phyloP scores from a whole-genome alignment of 1,139 yeast species.

The Kurtzmaniella quercitrusa region DNA sequence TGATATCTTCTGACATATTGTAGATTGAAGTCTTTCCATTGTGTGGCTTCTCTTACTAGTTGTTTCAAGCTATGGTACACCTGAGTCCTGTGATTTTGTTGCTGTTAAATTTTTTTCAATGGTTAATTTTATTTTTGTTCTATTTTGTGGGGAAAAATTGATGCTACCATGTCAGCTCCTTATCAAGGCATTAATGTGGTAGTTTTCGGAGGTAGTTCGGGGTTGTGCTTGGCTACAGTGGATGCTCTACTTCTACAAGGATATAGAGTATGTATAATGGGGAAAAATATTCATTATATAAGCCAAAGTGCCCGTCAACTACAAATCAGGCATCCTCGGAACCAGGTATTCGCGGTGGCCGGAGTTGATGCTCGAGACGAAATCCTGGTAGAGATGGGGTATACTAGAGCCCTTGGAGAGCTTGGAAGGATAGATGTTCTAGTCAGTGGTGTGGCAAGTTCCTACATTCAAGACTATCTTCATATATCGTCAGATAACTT shows the following conservation, averaged over 20 bases:
- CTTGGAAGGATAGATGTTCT: slow-evolving; percentile 79
- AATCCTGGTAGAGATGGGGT: slow-evolving; percentile 56
- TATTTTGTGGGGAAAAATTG: slow-evolving; percentile 6
- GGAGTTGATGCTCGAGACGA: slow-evolving; percentile 74
- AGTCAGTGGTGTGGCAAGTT: slow-evolving; percentile 95
- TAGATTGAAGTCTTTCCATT: too few species aligned
- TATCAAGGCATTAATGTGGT: slow-evolving; percentile 74
- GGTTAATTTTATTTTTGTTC: not conserved
- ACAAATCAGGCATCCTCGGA: slow-evolving; percentile 47
- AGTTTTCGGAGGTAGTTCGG: slow-evolving; percentile 94
- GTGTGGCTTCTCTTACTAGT: too few species aligned
- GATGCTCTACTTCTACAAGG: slow-evolving; percentile 81
- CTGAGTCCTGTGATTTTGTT: not conserved
- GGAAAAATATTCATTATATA: slow-evolving; percentile 68
- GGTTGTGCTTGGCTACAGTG: slow-evolving; percentile 82
- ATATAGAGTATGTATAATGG: slow-evolving; percentile 80
- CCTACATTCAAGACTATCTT: slow-evolving; percentile 76
- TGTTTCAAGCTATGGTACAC: too few species aligned
- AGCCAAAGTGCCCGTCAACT: slow-evolving; percentile 65
- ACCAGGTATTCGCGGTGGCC: slow-evolving; percentile 65
- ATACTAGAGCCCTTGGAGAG: slow-evolving; percentile 53
- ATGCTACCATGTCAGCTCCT: slow-evolving; percentile 10
- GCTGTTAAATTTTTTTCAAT: too few species aligned
- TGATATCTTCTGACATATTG: too few species aligned
- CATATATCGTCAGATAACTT: slow-evolving; percentile 81